Conservation (phyloP, 164 flowering plant genomes). For the Aristolochia contorta region DNA sequence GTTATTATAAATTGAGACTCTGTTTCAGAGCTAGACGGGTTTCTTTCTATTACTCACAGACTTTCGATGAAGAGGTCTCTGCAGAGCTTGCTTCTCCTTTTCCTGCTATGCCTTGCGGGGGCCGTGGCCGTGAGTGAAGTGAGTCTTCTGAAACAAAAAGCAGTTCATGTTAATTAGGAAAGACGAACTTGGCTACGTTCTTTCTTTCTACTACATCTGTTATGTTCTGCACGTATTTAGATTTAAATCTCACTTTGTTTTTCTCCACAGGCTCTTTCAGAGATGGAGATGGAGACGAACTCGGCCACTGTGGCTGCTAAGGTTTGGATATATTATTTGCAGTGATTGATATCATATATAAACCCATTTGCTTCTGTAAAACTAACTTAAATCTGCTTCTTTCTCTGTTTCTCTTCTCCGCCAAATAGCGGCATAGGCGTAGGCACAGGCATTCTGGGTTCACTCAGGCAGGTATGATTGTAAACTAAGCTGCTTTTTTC, state of each 20-base stretch:
- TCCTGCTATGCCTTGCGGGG: constrained; percentile 2
- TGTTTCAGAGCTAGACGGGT: too few species aligned
- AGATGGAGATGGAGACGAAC: background rate
- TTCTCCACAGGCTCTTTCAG: background rate
- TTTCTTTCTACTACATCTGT: too few species aligned
- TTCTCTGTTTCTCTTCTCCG: background rate
- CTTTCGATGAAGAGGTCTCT: constrained; percentile 1
- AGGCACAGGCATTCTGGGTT: constrained; percentile 8
- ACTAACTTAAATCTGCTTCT: background rate
- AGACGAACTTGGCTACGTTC: too few species aligned
- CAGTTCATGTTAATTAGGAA: too few species aligned
- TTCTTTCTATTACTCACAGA: too few species aligned
- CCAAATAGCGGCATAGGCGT: background rate
- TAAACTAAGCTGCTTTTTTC: background rate
- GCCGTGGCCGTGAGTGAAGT: background rate
- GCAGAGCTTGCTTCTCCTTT: background rate
- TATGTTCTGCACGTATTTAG: background rate
- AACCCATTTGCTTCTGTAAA: background rate
- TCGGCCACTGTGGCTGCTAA: background rate
- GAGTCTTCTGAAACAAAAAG: background rate
- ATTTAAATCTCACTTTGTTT: background rate
- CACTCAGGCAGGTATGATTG: background rate
- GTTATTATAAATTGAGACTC: too few species aligned
- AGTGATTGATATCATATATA: background rate
- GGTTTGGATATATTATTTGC: background rate